Percentiles rank a stretch among this genome's conserved stretches.
Evolutionary conservation across 1,284 basidiomycete species (phyloP).

Genomic region (Austroboletus olivaceoglutinosus): DNA sequence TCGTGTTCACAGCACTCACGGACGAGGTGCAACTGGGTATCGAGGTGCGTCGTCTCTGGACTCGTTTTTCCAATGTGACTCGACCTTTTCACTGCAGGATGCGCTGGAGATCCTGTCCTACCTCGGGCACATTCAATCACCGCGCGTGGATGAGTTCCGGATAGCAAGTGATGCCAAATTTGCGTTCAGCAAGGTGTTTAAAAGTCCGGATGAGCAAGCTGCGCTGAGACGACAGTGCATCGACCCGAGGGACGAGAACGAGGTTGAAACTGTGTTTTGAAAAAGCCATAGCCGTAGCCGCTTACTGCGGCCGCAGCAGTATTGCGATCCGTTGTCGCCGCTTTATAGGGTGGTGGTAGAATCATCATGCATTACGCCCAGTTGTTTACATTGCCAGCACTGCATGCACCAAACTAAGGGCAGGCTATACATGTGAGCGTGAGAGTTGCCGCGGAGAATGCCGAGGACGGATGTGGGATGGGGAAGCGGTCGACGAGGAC

Average conservation of each 20-base stretch:
- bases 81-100: slow-evolving; percentile 35
- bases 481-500: slow-evolving; percentile 17
- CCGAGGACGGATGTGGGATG: slow-evolving; percentile 11
- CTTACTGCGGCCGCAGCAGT: too few species aligned
- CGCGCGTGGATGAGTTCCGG: slow-evolving; percentile 58
- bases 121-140: slow-evolving; percentile 49
- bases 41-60: slow-evolving; percentile 41
- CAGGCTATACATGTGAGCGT: slow-evolving; percentile 20
- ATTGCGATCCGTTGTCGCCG: too few species aligned
- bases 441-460: slow-evolving; percentile 20
- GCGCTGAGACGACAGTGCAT: slow-evolving; percentile 21
- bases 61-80: neutral
- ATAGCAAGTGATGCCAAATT: slow-evolving; percentile 51
- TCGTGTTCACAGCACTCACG: slow-evolving; percentile 52
- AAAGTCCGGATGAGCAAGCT: slow-evolving; percentile 46
- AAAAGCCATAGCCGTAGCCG: too few species aligned
- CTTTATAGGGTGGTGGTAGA: too few species aligned
- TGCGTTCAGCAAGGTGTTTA: slow-evolving; percentile 64
- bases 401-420: slow-evolving; percentile 20
- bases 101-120: slow-evolving; percentile 47
- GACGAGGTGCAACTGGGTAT: slow-evolving; percentile 48
- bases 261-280: slow-evolving; percentile 28
- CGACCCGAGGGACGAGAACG: slow-evolving; percentile 24
- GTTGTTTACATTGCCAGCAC: too few species aligned
- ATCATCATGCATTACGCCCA: too few species aligned